These are phyloP conservation scores for Penicillium polonicum DNA, from an alignment of 2,329 filamentous ascomycete species.

Conservation along the genomic window DNA sequence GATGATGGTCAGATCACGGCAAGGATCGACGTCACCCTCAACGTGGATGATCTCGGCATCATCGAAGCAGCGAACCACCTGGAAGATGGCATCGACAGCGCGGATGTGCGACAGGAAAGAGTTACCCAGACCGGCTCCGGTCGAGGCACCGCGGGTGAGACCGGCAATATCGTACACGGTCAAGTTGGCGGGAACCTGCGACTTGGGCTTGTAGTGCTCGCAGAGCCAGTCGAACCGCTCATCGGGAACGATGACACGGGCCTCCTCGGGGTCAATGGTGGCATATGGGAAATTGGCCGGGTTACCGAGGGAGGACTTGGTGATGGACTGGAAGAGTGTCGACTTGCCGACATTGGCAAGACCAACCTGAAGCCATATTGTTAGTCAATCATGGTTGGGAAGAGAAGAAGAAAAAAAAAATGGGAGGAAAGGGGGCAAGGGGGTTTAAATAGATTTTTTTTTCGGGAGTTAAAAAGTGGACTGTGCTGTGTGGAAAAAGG, in stretches of 20 bases:
- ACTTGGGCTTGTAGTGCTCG: constrained; percentile 97
- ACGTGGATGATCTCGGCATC: constrained; percentile 99
- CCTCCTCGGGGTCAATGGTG: constrained; percentile 98
- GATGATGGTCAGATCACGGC: constrained; percentile 93
- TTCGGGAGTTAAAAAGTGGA: constrained; percentile 27
- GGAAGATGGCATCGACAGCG: constrained; percentile 96
- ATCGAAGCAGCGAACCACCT: constrained; percentile 95
- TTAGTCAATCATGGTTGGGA: constrained; percentile 18
- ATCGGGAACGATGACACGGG: constrained; percentile 94
- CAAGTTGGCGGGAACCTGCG: constrained; percentile 90
- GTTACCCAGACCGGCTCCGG: constrained; percentile 95
- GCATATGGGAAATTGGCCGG: constrained; percentile 99
- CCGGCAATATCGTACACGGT: constrained; percentile 99
- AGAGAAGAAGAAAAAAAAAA: constrained; percentile 18
- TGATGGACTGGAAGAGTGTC: constrained; percentile 98
- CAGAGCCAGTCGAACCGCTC: constrained; percentile 94
- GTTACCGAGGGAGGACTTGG: constrained; percentile 95
- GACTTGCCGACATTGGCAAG: constrained; percentile 99
- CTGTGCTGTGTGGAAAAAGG: constrained; percentile 29
- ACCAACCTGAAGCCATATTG: constrained; percentile 67
- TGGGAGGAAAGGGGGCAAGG: constrained; percentile 17
- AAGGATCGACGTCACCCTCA: constrained; percentile 95
- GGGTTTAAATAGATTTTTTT: constrained; percentile 24
- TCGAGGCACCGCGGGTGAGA: constrained; percentile 91
- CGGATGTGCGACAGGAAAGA: constrained; percentile 98